Conservation (phyloP, 805 yeast genomes). For the Sungouiozyma intestinalis region DNA sequence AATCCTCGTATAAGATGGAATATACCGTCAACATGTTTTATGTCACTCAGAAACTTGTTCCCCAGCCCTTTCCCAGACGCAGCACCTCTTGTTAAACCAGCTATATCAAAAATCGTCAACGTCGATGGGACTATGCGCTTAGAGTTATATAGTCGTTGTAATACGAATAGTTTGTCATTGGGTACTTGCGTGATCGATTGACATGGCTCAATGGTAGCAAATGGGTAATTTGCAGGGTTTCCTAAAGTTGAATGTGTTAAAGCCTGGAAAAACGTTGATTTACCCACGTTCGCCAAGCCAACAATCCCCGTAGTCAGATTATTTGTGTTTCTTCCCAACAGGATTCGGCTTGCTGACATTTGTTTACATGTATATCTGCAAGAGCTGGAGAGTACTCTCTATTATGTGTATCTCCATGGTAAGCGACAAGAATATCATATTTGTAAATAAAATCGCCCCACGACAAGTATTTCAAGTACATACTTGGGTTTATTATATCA, state of each 20-base stretch:
- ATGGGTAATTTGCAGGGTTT: conserved; percentile 95
- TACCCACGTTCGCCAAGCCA: conserved; percentile 91
- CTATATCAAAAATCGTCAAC: conserved; percentile 67
- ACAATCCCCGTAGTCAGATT: conserved; percentile 79
- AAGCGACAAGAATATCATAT: neutral
- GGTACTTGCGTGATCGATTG: conserved; percentile 68
- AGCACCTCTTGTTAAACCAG: conserved; percentile 76
- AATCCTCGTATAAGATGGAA: conserved; percentile 73
- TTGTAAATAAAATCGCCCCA: neutral
- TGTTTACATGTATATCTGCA: neutral
- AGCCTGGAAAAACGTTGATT: conserved; percentile 95
- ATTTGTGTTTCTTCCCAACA: conserved; percentile 71
- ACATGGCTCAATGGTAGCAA: conserved; percentile 81
- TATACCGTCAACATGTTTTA: conserved; percentile 71
- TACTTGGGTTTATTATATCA: neutral
- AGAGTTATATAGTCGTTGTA: conserved; percentile 47
- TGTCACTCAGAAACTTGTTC: conserved; percentile 68
- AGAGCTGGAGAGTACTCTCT: neutral
- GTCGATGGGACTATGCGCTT: conserved; percentile 57
- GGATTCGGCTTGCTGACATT: conserved; percentile 27
- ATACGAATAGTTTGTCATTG: conserved; percentile 45
- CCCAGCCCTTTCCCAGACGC: conserved; percentile 80
- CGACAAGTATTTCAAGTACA: neutral
- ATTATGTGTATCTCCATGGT: neutral
- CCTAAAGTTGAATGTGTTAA: conserved; percentile 89